A percentile compares a stretch with the other conserved stretches of the same genome.
Conservation (phyloP, 371 early-diverging fungal species). For the Saksenaea oblongispora region DNA sequence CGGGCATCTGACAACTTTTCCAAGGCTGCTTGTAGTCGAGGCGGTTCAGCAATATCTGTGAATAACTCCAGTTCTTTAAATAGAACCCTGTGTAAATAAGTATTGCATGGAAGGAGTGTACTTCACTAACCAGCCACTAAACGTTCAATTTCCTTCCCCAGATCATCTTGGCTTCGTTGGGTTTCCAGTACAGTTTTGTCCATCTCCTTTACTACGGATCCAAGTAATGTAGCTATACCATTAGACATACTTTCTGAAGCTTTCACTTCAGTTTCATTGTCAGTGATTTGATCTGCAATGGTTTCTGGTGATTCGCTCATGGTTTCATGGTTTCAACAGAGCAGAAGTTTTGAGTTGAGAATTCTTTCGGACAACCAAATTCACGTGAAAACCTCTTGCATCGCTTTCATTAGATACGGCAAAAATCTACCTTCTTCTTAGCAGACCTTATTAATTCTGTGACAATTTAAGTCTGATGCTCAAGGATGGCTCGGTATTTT, state of each 20-base stretch:
- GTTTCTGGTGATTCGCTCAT: not conserved
- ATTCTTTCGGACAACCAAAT: no score
- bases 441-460: no score
- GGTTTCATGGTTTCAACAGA: no score
- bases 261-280: not conserved
- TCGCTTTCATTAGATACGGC: no score
- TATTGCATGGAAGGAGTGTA: not conserved
- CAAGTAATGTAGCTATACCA: slow-evolving; percentile 46
- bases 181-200: slow-evolving; percentile 54
- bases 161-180: slow-evolving; percentile 53
- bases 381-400: no score
- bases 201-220: slow-evolving; percentile 54
- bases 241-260: slow-evolving; percentile 23
- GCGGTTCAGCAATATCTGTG: slow-evolving; percentile 53
- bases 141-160: slow-evolving; percentile 61
- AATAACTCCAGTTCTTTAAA: slow-evolving; percentile 50
- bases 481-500: no score
- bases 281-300: not conserved
- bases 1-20: slow-evolving; percentile 52
- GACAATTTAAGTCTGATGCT: no score
- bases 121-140: slow-evolving; percentile 48
- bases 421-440: no score
- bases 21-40: slow-evolving; percentile 51
- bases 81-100: not conserved
- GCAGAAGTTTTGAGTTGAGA: no score